Base-by-base conservation (phyloP, 1,284 basidiomycete genomes). In the Rhodofomes roseus region DNA sequence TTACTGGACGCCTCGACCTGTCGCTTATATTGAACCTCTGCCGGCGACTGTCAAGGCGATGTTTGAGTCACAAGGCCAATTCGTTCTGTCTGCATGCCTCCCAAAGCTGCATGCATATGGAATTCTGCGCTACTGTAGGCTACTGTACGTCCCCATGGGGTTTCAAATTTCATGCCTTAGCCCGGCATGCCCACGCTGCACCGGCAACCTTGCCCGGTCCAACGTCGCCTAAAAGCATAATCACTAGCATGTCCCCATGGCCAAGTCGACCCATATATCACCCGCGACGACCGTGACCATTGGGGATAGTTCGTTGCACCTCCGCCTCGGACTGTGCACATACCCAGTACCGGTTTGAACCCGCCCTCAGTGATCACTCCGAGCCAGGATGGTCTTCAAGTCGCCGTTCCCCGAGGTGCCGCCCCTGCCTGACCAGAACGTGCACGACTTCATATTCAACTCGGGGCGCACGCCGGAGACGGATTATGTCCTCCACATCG, bases 401-500 rank as follows among this genome's bases (percentile, higher is more conserved):
- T 77, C 78, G 34, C 70, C 69, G 36, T 81, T 67, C 60, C 74
- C 75, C 7, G 69, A 72, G 1, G 43, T 74, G 0, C 79, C 80
- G 25, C 55, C 62, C 0, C 39, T 74, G 1, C 75, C 81, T 8
- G 78, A 82, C 29, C 67, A 74, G 27, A 92, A 92, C 65, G 74
- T 80, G 31, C 80, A 88, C 66, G 72, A 86, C 59, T 59, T 83
- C 54, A 71, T 88, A 53, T 81, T 89, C 67, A 72, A 78, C 18
- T 79, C 82, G 0, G 83, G 81, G 3, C 79, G 84, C 65, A 72
- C 70, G 0, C 60, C 71, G 36, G 83, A 83, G 78, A 74, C 79
- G 1, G 81, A 90, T 61, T 84, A 76, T 65, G 79, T 81, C 0
- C 57, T 84, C 3, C 77, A 85, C 56, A 78, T 92, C 57, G 83